phyloP scores from a whole-genome alignment of 306 rosid species.

The Oxytropis ochrocephala region DNA sequence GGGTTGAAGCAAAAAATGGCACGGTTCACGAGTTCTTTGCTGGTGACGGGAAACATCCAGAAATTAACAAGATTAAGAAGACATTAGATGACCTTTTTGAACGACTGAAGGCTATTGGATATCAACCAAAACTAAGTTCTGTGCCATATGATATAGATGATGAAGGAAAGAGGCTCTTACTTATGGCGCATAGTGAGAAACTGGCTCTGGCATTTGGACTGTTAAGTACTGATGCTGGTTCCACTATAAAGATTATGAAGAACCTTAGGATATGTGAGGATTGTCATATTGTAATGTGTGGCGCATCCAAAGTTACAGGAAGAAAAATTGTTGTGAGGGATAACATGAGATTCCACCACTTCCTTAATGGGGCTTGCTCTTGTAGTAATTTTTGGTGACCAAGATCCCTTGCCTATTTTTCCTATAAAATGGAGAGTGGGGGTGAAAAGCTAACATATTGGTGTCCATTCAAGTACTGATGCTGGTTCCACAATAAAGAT shows the following conservation, averaged over 20 bases:
- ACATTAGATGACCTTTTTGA: constrained; percentile 53
- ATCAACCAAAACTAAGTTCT: constrained; percentile 49
- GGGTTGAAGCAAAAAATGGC: constrained; percentile 69
- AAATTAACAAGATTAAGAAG: constrained; percentile 42
- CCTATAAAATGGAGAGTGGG: too few species aligned
- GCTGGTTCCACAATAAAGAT: too few species aligned
- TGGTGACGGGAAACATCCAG: constrained; percentile 53
- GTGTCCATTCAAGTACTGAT: not conserved
- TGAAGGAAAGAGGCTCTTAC: constrained; percentile 45
- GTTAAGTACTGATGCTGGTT: constrained; percentile 39
- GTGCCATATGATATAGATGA: constrained; percentile 49
- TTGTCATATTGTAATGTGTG: constrained; percentile 69
- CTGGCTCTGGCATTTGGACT: constrained; percentile 69
- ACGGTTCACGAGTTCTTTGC: constrained; percentile 57
- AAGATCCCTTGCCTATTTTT: too few species aligned
- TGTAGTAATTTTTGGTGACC: constrained; percentile 74
- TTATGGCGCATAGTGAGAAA: constrained; percentile 73
- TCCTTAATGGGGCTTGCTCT: constrained; percentile 62
- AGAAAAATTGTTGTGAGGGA: constrained; percentile 75
- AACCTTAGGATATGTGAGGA: constrained; percentile 81
- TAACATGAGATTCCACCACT: constrained; percentile 76
- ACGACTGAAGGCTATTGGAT: constrained; percentile 48
- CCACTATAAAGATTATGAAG: constrained; percentile 70
- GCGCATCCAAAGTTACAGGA: constrained; percentile 49
- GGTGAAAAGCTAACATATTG: not conserved